Conservation (phyloP, 2,329 filamentous ascomycete genomes). For the Reticulascus tulasneorum region DNA sequence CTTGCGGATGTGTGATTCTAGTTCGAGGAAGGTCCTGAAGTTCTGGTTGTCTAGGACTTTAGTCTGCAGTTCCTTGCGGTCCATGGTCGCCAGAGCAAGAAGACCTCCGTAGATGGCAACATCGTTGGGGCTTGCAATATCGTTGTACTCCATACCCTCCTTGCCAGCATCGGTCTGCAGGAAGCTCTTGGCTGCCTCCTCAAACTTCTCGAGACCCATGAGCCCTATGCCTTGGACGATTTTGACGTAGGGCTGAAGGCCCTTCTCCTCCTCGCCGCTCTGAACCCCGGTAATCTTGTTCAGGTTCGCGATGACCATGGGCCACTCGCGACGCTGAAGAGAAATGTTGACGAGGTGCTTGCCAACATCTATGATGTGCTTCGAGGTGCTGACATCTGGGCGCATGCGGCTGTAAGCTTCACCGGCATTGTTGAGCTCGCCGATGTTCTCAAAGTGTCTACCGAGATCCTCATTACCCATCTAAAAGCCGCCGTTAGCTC, state of each 20-base stretch:
- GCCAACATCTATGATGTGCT: constrained; percentile 79
- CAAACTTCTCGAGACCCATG: constrained; percentile 42
- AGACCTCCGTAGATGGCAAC: constrained; percentile 89
- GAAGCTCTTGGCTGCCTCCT: constrained; percentile 69
- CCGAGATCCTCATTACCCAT: constrained; percentile 95
- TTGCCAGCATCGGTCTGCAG: constrained; percentile 49
- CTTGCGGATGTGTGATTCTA: constrained; percentile 90
- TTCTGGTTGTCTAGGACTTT: constrained; percentile 73
- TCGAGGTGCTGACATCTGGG: constrained; percentile 78
- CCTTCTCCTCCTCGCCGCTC: constrained; percentile 41
- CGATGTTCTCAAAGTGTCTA: constrained; percentile 73
- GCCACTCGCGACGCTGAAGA: constrained; percentile 75
- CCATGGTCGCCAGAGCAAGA: constrained; percentile 85
- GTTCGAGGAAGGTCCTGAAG: constrained; percentile 85
- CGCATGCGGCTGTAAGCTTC: constrained; percentile 85
- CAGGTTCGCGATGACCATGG: constrained; percentile 55
- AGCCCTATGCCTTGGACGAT: constrained; percentile 48
- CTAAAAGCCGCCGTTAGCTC: constrained; percentile 39
- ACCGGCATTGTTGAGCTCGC: constrained; percentile 66
- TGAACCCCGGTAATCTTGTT: constrained; percentile 59
- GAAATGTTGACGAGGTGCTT: constrained; percentile 73
- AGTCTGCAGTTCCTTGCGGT: constrained; percentile 68
- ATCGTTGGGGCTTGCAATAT: constrained; percentile 78
- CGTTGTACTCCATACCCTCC: constrained; percentile 52
- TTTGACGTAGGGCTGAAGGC: constrained; percentile 47